Evolutionary conservation across 2,329 filamentous ascomycete genomes (phyloP), one percentile per base, ranked within the genome.

Genomic region (Penicillium sp.): DNA sequence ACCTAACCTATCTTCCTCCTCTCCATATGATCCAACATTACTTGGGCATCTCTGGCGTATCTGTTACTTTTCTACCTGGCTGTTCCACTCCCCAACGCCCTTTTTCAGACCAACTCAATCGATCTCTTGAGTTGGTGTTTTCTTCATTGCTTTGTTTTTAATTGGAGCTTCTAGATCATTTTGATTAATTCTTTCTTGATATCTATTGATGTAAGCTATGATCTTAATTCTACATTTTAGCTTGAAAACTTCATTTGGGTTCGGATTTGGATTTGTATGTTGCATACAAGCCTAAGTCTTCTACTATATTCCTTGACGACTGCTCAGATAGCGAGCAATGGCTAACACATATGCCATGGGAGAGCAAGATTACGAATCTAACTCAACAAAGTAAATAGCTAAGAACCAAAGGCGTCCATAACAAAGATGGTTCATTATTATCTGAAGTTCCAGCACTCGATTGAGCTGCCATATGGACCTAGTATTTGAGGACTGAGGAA

Each of bases 151-250:
- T 30, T 34, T 19, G 23, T 36, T 42, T 44, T 53, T 4, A 43
- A 53, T 32, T 53, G 51, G 46, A 53, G 51, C 44, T 53, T 32
- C 11, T 53, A 53, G 51, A 53, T 44, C 18, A 48, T 32, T 16
- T 32, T 26, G 32, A 29, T 34, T 34, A 27, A 13, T 39, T 4
- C n/a, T 43, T 38, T 50, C 18, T n/a, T 43, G 39, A 19, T 30
- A 32, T 48, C 41, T 43, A 49, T 43, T 41, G 11, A 26, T 53
- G 51, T 53, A 43, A 48, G 51, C 51, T 43, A 49, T 42, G 45
- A 16, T 38, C 32, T 42, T 42, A 38, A 53, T 43, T 38, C 18
- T 11, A 34, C 30, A 27, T 9, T 40, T 19, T 32, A 18, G 23
- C 46, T 34, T 42, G 14, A 11, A 5, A 23, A 3, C 23, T 23